phyloP scores from a whole-genome alignment of 805 yeast species.

The Candida nitratophila region DNA sequence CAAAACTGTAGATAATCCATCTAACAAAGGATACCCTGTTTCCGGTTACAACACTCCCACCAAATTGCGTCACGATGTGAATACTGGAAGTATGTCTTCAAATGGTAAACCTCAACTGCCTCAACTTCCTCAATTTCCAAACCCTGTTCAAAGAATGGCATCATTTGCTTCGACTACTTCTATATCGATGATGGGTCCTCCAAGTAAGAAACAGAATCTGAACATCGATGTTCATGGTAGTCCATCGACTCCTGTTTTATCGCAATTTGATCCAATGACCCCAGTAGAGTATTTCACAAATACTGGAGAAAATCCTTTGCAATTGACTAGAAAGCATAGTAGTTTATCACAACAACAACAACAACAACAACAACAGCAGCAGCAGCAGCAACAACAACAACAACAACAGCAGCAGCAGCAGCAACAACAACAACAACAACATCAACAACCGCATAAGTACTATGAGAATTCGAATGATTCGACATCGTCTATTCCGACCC shows the following conservation, averaged over 20 bases:
- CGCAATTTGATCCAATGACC: conserved; percentile 18
- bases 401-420: too few relatives aligned
- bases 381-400: too few relatives aligned
- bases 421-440: conserved; percentile 5
- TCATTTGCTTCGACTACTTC: neutral
- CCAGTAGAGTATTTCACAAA: conserved; percentile 19
- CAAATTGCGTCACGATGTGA: neutral
- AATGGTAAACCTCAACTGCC: neutral
- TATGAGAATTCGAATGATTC: conserved; percentile 6
- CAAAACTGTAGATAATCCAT: conserved; percentile 4
- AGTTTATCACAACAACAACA: conserved; percentile 3
- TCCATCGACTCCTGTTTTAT: conserved; percentile 2
- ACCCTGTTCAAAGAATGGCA: neutral
- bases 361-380: conserved; percentile 6
- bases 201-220: conserved; percentile 1
- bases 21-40: neutral
- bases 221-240: neutral
- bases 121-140: neutral
- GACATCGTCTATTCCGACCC: conserved; percentile 7
- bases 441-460: too few relatives aligned
- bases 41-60: neutral
- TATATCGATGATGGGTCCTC: conserved; percentile 2
- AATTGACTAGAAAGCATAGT: neutral
- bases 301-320: conserved; percentile 1
- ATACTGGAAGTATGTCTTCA: neutral